Evolutionary conservation across 306 rosid genomes (phyloP), one percentile per base, ranked within the genome.

Genomic region (Astragalus glycyphyllos): DNA sequence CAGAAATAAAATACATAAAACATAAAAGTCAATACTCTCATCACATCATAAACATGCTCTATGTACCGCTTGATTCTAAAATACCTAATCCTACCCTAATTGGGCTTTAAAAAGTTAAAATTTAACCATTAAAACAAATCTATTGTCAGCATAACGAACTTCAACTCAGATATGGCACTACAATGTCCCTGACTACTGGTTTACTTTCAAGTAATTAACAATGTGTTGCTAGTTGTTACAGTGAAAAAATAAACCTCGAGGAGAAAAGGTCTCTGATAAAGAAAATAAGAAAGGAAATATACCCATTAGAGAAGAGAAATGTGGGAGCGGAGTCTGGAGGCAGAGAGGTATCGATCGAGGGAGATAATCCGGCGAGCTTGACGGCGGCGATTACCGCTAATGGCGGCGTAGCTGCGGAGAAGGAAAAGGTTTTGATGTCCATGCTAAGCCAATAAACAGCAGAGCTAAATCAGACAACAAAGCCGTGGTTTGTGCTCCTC

Each of bases 331-430:
- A 84, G 17, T 81, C 89, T 0, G 97, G 58, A 58, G 89, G 40
- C 8, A 76, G 84, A 15, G 95, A 87, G 42, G 88, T 5, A 16
- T 89, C 92, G 8, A 73, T 38, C 15, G 86, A 70, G 6, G 70
- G 77, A 32, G 88, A 45, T 23, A 89, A 11, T 2, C 86, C 87
- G 46, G 91, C 86, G 47, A 94, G 65, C 77, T 83, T 94, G 12
- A 90, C 84, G 6, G 97, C 95, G 44, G 83, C 86, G 37, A 94
- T 81, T 15, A 87, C 86, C 14, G 96, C 63, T 16, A 90, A 74
- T 8, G 98, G 97, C 11, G 97, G 95, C 49, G 64, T 38, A 29
- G 87, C 76, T 4, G 89, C 85, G 51, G 92, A 40, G 70, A 90
- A 94, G 0, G 90, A 69, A 11, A 91, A 62, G 40, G 58, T 71